Evolutionary conservation across 768 basidiomycete species (phyloP), one percentile per base, ranked within the genome.

Genomic region (Mycena olivaceomarginata): DNA sequence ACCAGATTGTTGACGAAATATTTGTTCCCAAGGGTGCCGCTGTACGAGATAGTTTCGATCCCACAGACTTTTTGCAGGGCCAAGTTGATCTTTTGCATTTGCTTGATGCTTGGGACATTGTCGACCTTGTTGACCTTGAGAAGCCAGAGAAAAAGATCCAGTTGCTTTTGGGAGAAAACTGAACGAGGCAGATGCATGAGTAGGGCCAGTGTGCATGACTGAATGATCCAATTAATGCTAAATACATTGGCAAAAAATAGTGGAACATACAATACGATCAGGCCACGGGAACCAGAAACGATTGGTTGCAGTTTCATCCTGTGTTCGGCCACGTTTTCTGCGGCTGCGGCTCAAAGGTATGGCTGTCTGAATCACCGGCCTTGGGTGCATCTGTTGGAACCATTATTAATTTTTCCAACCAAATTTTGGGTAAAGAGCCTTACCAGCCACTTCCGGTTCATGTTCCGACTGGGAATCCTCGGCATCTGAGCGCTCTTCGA

Each of bases 231-330:
- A 31, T 31, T 31, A 31, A 31, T 31, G 31, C 31, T 31, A 31
- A 31, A 31, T 31, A 31, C 31, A 3, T 31, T 31, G 31, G 31
- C 31, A 9, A 3, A 39, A 51, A 53, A 20, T 51, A 9, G 11
- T 9, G 9, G 37, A 4, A 10, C 66, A 9, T 53, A 67, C 66
- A 20, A 67, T 67, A 18, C 66, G 12, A 11, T 67, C 66, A 1
- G 46, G 48, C 66, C 66, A 67, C 0, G 66, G 66, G 10, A 37
- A 67, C 66, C 66, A 67, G 15, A 51, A 45, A 15, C 63, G 63
- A 12, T 16, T n/a, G 16, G 40, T 43, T 7, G 40, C 63, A 1
- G 63, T 22, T 3, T 43, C 20, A 15, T 65, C 43, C 9, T 11
- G 18, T 0, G 63, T 65, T 3, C 63, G 63, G 10, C 20, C 63